phyloP scores from a whole-genome alignment of 2,329 filamentous ascomycete genomes.

The Epichloe gansuensis region DNA sequence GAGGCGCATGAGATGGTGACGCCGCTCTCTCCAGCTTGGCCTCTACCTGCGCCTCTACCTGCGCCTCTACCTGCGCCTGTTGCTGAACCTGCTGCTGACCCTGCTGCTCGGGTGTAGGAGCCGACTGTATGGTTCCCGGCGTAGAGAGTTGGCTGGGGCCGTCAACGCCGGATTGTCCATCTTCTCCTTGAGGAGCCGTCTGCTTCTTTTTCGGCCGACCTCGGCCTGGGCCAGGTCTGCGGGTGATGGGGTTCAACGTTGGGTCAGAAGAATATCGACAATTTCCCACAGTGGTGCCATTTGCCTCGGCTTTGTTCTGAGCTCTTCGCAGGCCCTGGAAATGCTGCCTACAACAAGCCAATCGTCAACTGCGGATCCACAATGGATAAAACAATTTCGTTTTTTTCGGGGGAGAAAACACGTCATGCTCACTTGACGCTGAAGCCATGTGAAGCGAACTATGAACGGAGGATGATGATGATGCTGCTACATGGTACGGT shows the following conservation, averaged over 20 bases:
- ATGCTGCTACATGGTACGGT: not conserved
- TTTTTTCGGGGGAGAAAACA: not conserved
- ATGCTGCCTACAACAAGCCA: conserved; percentile 34
- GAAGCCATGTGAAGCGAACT: not conserved
- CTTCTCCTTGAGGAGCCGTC: not conserved
- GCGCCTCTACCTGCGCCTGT: not conserved
- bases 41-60: too few species aligned
- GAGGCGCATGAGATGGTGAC: not conserved
- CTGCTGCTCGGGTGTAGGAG: not conserved
- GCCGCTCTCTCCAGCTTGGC: not conserved
- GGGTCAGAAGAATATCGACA: conserved; percentile 33
- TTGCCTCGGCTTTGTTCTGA: conserved; percentile 38
- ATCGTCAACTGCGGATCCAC: not conserved
- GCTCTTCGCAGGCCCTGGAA: conserved; percentile 45
- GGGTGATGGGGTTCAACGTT: conserved; percentile 44
- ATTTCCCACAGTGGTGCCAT: conserved; percentile 20
- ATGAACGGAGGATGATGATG: not conserved
- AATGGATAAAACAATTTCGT: too few species aligned
- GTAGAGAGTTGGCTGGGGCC: not conserved
- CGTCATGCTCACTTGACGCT: not conserved
- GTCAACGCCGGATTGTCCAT: not conserved
- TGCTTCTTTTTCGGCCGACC: conserved; percentile 37
- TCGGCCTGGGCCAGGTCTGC: conserved; percentile 44
- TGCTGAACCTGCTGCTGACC: not conserved
- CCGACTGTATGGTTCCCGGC: not conserved